Conservation (phyloP, 2,329 filamentous ascomycete species). For the Aspergillus tubingensis region DNA sequence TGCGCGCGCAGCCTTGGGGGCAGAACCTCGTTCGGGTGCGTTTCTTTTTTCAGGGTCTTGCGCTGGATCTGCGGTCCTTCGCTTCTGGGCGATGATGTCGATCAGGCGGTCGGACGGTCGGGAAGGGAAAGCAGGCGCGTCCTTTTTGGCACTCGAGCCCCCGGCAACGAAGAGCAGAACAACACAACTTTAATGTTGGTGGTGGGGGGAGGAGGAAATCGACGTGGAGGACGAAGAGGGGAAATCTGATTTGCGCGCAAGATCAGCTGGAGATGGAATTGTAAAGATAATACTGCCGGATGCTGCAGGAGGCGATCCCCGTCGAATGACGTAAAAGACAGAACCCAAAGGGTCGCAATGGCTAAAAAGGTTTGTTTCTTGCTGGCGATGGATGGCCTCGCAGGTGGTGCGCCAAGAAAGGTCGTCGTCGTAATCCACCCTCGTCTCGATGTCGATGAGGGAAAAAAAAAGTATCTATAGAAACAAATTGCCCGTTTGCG, state of each 20-base stretch:
- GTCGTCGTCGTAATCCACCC: no score
- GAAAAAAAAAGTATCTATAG: no score
- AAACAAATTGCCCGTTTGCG: no score
- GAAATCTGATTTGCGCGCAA: not conserved
- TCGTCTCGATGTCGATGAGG: no score
- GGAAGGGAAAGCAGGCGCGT: slow-evolving; percentile 11
- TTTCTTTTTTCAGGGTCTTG: slow-evolving; percentile 8
- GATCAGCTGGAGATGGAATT: not conserved
- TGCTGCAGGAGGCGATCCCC: slow-evolving; percentile 9
- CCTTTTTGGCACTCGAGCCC: slow-evolving; percentile 3
- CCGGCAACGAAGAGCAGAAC: slow-evolving; percentile 12
- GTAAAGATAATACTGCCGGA: not conserved
- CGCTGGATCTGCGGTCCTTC: slow-evolving; percentile 1
- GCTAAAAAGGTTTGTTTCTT: not conserved
- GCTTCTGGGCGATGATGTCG: slow-evolving; percentile 4
- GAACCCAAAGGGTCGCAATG: slow-evolving; percentile 7
- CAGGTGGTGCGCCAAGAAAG: no score
- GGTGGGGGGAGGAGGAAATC: not conserved
- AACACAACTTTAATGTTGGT: slow-evolving; percentile 5
- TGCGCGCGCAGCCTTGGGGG: not conserved
- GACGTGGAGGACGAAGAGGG: not conserved
- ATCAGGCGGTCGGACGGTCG: slow-evolving; percentile 13
- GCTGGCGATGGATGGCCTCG: no score
- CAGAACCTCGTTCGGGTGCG: not conserved
- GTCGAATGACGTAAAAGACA: slow-evolving; percentile 17